phyloP scores from a whole-genome alignment of 1,284 basidiomycete genomes.

The Inonotus hispidus region DNA sequence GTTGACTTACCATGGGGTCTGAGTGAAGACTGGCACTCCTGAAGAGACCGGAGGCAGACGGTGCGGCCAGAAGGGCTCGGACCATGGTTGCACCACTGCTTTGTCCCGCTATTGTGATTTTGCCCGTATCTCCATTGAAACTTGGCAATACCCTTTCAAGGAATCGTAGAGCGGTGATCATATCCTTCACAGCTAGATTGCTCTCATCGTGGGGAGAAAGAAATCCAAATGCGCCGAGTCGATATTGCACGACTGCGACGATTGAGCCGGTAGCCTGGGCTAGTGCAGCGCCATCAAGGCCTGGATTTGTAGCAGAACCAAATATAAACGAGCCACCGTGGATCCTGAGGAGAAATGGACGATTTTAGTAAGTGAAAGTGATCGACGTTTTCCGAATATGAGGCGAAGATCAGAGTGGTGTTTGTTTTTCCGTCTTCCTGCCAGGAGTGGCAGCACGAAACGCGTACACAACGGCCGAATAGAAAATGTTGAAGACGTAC shows the following conservation, averaged over 20 bases:
- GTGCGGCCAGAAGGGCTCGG: constrained; percentile 64
- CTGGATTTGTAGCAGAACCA: constrained; percentile 68
- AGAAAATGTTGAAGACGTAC: constrained; percentile 32
- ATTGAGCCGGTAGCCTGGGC: constrained; percentile 71
- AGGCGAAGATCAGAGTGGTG: neutral
- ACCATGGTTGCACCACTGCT: constrained; percentile 82
- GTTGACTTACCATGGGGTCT: constrained; percentile 10
- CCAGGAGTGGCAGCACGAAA: neutral
- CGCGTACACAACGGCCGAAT: neutral
- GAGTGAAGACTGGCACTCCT: constrained; percentile 66
- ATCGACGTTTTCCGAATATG: constrained; percentile 3
- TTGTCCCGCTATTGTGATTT: constrained; percentile 83
- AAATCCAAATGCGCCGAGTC: constrained; percentile 77
- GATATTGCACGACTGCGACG: constrained; percentile 82
- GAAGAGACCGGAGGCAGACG: constrained; percentile 63
- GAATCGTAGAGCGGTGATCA: constrained; percentile 64
- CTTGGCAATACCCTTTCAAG: constrained; percentile 52
- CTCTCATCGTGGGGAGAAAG: constrained; percentile 60
- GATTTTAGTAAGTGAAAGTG: neutral
- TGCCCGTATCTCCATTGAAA: constrained; percentile 63
- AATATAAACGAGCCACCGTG: constrained; percentile 83
- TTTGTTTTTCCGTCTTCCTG: neutral
- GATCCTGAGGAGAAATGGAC: constrained; percentile 46
- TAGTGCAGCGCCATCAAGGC: constrained; percentile 74
- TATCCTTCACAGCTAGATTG: constrained; percentile 70